Base-by-base conservation (phyloP, 352 stramenopile species). In the Aphanomyces euteiches region DNA sequence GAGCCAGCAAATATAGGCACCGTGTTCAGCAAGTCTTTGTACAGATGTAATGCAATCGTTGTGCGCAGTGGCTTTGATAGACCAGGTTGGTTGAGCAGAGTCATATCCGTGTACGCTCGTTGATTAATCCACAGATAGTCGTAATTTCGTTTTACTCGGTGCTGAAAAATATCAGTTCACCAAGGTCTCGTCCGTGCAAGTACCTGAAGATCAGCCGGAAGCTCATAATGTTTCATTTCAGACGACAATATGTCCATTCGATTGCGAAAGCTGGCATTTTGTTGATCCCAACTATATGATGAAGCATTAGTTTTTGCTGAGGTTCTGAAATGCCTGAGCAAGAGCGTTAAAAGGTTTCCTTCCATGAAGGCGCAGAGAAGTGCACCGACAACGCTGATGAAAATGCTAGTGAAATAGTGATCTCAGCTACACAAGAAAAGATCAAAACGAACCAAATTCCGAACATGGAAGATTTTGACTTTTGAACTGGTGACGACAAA, bases 101-200 rank as follows among this genome's bases (percentile, higher is more conserved):
- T 92, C 84, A 92, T 92, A 63, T 92, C 84, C 17, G 84, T 89
- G 70, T 92, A 92, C 41, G 84, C 84, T 37, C 84, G 84, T 86
- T 92, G 84, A 45, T 92, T 92, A 66, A 92, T 90, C 84, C 84
- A 92, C 36, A 92, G 77, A 74, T 92, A 92, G 67, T 92, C 84
- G 72, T 91, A 93, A 66, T 93, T 91, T 48, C 83, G 73, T 6
- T 83, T 84, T 34, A 93, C 82, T 34, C 82, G 83, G 50, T 90
- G 82, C 74, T 92, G 70, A 6, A 38, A 5, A 10, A 3, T 1
- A n/a, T n/a, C n/a, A n/a, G n/a, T n/a, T n/a, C n/a, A 48, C 56
- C 13, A n/a, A 4, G 2, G 10, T 13, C 4, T 36, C 56, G 34
- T 56, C 81, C 78, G 73, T 83, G 79, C 19, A 91, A 61, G 15